Evolutionary conservation across 805 yeast genomes (phyloP).

Genomic region (Sugiyamaella boreocaroliniensis): DNA sequence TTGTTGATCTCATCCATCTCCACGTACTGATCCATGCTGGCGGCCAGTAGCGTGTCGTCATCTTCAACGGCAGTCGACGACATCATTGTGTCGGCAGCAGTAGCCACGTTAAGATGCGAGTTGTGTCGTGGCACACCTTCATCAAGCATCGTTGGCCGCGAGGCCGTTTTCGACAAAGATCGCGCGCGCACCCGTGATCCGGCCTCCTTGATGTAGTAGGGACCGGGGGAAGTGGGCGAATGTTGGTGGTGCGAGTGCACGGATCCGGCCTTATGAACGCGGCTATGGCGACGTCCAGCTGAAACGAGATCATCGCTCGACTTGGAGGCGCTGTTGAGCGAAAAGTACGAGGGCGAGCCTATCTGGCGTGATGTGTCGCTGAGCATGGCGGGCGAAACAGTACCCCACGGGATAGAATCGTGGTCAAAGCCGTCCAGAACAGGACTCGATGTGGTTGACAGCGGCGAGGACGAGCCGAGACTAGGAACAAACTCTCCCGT

Average conservation of each 20-base stretch:
- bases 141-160: constrained; percentile 3
- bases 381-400: constrained; percentile 14
- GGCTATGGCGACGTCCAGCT: background rate
- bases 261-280: constrained; percentile 11
- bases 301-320: background rate
- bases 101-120: background rate
- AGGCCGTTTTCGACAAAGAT: constrained; percentile 8
- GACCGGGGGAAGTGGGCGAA: constrained; percentile 2
- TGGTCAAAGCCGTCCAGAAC: constrained; percentile 6
- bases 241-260: constrained; percentile 5
- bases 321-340: background rate
- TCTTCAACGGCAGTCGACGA: background rate
- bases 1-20: constrained; percentile 10
- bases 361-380: constrained; percentile 1
- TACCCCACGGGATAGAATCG: constrained; percentile 11
- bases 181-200: constrained; percentile 8
- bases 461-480: constrained; percentile 2
- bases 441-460: constrained; percentile 8
- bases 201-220: constrained; percentile 7
- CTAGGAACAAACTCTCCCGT: constrained; percentile 2
- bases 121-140: background rate
- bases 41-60: background rate
- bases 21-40: constrained; percentile 1
- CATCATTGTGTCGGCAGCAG: constrained; percentile 2
- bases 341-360: background rate